Evolutionary conservation across 2,329 filamentous ascomycete species (phyloP).

Genomic region (Trichoderma pleuroti): DNA sequence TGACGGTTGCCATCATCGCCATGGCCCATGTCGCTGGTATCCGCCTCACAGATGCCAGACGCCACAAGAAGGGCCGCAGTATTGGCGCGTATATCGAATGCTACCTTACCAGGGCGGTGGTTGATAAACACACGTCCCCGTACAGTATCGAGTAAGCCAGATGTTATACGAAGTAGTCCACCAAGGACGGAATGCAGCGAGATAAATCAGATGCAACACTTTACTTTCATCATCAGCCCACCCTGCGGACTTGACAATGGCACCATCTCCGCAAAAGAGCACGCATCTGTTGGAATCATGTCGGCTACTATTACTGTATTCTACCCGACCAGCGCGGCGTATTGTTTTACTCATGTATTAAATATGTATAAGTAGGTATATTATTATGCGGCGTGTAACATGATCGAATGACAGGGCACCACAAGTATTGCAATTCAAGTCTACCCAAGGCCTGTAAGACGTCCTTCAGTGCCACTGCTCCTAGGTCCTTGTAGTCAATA

Average conservation of each 20-base stretch:
- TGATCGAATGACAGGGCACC: neutral
- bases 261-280: neutral
- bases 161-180: too few relatives aligned
- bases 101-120: too few relatives aligned
- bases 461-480: neutral
- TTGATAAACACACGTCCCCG: too few relatives aligned
- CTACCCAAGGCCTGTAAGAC: neutral
- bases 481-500: too few relatives aligned
- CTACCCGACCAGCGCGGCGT: neutral
- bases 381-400: neutral
- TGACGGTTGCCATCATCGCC: constrained; percentile 76
- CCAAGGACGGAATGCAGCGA: too few relatives aligned
- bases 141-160: too few relatives aligned
- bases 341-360: neutral
- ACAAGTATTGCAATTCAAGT: neutral
- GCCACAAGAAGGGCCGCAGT: constrained; percentile 83
- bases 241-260: neutral
- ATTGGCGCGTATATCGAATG: too few relatives aligned
- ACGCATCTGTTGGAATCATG: neutral
- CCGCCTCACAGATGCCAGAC: constrained; percentile 80
- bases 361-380: neutral
- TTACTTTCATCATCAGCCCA: too few relatives aligned
- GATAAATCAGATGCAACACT: too few relatives aligned
- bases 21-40: constrained; percentile 72
- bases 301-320: neutral